Percentiles rank a stretch among this genome's conserved stretches.
Evolutionary conservation across 257 asterid species (phyloP).

Genomic region (Lavandula angustifolia): DNA sequence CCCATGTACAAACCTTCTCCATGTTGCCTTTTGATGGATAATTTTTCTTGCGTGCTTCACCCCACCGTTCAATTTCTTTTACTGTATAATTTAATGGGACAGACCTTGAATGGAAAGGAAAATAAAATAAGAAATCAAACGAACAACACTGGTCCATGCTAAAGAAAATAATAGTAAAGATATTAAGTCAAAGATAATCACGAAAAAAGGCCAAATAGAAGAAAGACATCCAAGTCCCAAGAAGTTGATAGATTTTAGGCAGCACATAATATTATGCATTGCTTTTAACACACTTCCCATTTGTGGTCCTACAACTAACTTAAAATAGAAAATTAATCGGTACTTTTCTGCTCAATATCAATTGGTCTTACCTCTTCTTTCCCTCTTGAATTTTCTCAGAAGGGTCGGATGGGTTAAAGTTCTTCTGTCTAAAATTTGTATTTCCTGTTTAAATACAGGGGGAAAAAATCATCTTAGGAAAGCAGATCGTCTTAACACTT

Average conservation of each 20-base stretch:
- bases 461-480: conserved; percentile 16
- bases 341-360: conserved; percentile 20
- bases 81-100: conserved; percentile 58
- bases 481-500: conserved; percentile 7
- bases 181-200: conserved; percentile 13
- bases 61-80: conserved; percentile 88
- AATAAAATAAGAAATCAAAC: conserved; percentile 28
- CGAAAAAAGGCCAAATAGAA: conserved; percentile 12
- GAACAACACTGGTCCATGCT: conserved; percentile 6
- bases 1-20: conserved; percentile 57
- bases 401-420: conserved; percentile 34
- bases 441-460: conserved; percentile 40
- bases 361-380: conserved; percentile 55
- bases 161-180: conserved; percentile 8
- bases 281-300: conserved; percentile 18
- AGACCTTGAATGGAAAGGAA: conserved; percentile 46
- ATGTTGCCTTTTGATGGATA: conserved; percentile 66
- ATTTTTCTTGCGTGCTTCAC: conserved; percentile 72
- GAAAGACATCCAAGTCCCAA: conserved; percentile 4
- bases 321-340: background rate
- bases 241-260: conserved; percentile 1
- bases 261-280: conserved; percentile 1
- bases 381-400: conserved; percentile 44
- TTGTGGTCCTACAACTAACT: conserved; percentile 14
- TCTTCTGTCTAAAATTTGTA: conserved; percentile 37